Base-by-base conservation (phyloP, 305 asterid species). In the Fraxinus ornus region DNA sequence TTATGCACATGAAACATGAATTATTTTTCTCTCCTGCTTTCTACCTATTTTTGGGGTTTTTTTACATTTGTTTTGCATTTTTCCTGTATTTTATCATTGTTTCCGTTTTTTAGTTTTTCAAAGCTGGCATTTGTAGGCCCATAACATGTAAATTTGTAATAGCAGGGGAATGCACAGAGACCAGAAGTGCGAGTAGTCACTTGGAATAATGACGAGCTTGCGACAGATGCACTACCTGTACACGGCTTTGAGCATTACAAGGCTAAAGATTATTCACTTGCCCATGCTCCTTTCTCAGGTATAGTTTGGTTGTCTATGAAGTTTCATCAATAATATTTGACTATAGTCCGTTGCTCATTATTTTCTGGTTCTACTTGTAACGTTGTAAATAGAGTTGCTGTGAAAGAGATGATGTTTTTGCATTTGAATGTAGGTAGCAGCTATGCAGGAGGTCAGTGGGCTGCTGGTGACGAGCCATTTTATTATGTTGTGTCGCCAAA, bases 221-320 rank as follows among this genome's bases (percentile, higher is more conserved):
- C 98, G 72, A 96, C 99, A 70, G 99, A 96, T 91, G 98, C 98
- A 72, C 90, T 96, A 49, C 98, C 99, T 33, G 92, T 96, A 36
- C 97, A 87, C 86, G 98, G 99, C 55, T 96, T 90, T 88, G 98
- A 94, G 86, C 98, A 94, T 92, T 96, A 96, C 90, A 93, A 91
- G 92, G 99, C 98, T 86, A 94, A 96, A 84, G 99, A 96, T 85
- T 96, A 96, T 92, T 90, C 89, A 70, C 98, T 96, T 77, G 98
- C 98, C 79, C 98, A 96, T 91, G 89, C 99, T 83, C 99, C 99
- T 74, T 96, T 96, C 86, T 93, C 99, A 86, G 98, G 99, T 93
- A 86, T 83, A 80, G 68, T 82, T 86, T 73, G 76, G 72, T 74
- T 49, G 83, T 76, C 64, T 60, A 60, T 80, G 75, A 70, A 39